phyloP scores from a whole-genome alignment of 2,329 filamentous ascomycete species.

The Cladosporium oxysporum region DNA sequence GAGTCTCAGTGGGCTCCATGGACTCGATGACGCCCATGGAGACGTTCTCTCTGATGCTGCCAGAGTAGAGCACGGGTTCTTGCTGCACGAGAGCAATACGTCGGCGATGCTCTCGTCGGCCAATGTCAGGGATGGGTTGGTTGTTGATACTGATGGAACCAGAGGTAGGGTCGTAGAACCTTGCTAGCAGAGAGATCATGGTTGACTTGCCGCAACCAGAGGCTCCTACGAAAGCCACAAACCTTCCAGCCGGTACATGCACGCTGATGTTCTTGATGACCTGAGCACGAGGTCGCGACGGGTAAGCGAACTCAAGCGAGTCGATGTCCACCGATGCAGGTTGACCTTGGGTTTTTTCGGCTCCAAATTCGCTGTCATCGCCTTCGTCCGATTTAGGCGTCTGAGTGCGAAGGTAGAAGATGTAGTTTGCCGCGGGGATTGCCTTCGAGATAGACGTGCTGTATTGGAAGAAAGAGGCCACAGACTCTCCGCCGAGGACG shows the following conservation, averaged over 20 bases:
- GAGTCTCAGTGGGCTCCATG: slow-evolving; percentile 18
- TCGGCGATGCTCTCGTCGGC: slow-evolving; percentile 43
- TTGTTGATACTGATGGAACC: slow-evolving; percentile 59
- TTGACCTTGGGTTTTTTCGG: slow-evolving; percentile 29
- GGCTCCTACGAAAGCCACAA: slow-evolving; percentile 69
- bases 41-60: slow-evolving; percentile 45
- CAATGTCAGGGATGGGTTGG: slow-evolving; percentile 38
- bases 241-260: slow-evolving; percentile 49
- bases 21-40: slow-evolving; percentile 25
- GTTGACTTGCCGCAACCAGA: slow-evolving; percentile 74
- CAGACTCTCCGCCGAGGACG: slow-evolving; percentile 66
- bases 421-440: slow-evolving; percentile 44
- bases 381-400: slow-evolving; percentile 30
- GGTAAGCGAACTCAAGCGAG: slow-evolving; percentile 43
- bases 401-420: slow-evolving; percentile 46
- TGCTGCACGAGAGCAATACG: slow-evolving; percentile 49
- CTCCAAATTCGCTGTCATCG: slow-evolving; percentile 38
- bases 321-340: slow-evolving; percentile 33
- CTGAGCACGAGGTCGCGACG: slow-evolving; percentile 39
- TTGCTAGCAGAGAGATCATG: slow-evolving; percentile 61
- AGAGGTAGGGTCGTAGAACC: slow-evolving; percentile 69
- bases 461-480: slow-evolving; percentile 68
- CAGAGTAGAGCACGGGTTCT: slow-evolving; percentile 50
- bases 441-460: slow-evolving; percentile 44
- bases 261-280: slow-evolving; percentile 42